Conservation (phyloP, 2,329 filamentous ascomycete species). For the Cryphonectria naterciae region DNA sequence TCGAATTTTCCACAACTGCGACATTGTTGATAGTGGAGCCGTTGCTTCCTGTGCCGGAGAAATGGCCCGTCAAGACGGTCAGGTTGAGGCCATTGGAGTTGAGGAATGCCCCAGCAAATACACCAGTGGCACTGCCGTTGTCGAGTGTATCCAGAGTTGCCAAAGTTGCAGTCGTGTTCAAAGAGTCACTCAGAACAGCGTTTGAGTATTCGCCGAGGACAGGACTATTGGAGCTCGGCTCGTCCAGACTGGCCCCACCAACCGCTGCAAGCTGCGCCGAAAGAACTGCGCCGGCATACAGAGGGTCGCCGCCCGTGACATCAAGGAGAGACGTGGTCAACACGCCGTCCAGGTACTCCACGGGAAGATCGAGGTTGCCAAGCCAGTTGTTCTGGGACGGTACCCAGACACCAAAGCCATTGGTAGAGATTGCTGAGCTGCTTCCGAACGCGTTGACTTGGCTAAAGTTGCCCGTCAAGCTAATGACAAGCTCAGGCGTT, state of each 20-base stretch:
- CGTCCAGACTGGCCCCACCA: conserved; percentile 69
- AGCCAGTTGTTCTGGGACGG: conserved; percentile 86
- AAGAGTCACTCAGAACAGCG: conserved; percentile 50
- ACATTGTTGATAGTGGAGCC: conserved; percentile 79
- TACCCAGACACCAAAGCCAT: conserved; percentile 91
- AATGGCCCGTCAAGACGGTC: conserved; percentile 87
- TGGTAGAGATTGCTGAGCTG: conserved; percentile 62
- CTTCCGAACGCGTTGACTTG: conserved; percentile 70
- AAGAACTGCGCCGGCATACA: conserved; percentile 83
- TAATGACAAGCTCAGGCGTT: conserved; percentile 72
- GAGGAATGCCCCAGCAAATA: conserved; percentile 82
- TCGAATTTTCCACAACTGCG: conserved; percentile 77
- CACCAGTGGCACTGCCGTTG: conserved; percentile 59
- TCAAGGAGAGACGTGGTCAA: conserved; percentile 72
- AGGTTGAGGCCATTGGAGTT: conserved; percentile 71
- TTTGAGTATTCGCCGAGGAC: conserved; percentile 61
- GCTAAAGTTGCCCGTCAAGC: conserved; percentile 80
- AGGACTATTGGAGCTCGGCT: conserved; percentile 12
- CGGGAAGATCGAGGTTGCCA: conserved; percentile 70
- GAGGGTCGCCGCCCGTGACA: conserved; percentile 62
- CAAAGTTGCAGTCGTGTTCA: conserved; percentile 38
- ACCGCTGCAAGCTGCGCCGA: conserved; percentile 75
- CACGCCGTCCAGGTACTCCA: conserved; percentile 71
- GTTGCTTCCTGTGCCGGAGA: conserved; percentile 70
- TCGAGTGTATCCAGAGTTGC: conserved; percentile 52